phyloP scores from a whole-genome alignment of 331 rosid species.

The Malus hybrid region DNA sequence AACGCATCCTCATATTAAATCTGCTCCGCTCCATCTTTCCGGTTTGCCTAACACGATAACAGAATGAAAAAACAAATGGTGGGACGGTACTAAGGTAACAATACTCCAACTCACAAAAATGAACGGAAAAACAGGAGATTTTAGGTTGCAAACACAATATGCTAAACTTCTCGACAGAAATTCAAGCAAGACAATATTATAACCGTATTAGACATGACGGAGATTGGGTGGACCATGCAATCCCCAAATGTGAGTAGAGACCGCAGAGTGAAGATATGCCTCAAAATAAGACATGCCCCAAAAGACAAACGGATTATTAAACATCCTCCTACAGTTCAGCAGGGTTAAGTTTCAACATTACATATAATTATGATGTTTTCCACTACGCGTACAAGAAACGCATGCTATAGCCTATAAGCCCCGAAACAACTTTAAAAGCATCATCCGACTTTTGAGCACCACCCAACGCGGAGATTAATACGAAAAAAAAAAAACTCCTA shows the following conservation, averaged over 20 bases:
- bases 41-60: conserved; percentile 23
- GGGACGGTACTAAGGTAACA: neutral
- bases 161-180: neutral
- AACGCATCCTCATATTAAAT: conserved; percentile 48
- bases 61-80: neutral
- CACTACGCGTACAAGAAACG: conserved; percentile 28
- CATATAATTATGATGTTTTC: conserved; percentile 28
- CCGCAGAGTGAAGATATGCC: neutral
- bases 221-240: conserved; percentile 2
- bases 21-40: conserved; percentile 61
- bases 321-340: conserved; percentile 13
- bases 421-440: neutral
- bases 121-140: neutral
- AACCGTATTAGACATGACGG: neutral
- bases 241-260: neutral
- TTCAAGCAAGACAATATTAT: neutral
- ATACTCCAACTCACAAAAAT: neutral
- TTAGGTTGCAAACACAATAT: neutral
- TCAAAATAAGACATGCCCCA: conserved; percentile 1
- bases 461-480: neutral
- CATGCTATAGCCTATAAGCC: conserved; percentile 1
- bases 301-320: neutral
- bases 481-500: neutral
- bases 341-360: conserved; percentile 16
- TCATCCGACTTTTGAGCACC: conserved; percentile 4